These are phyloP conservation scores for Sugiyamaella xylanicola DNA, from an alignment of 1,139 yeast species.

Conservation along the genomic window DNA sequence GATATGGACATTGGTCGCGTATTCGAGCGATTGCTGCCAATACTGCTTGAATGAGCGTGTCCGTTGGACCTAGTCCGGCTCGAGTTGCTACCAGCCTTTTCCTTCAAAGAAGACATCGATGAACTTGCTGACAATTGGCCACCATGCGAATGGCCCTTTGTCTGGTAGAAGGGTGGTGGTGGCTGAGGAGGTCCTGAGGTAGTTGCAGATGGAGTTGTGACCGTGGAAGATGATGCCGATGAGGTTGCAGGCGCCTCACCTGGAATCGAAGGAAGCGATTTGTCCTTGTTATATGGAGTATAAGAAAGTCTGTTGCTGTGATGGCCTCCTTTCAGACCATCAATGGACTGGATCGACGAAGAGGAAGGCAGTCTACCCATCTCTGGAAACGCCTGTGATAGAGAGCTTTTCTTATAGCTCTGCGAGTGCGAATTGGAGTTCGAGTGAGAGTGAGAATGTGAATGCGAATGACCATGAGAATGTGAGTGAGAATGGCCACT, in stretches of 20 bases:
- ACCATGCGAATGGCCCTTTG: neutral
- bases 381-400: neutral
- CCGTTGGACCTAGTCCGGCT: neutral
- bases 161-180: conserved; percentile 15
- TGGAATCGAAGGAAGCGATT: conserved; percentile 38
- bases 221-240: conserved; percentile 6
- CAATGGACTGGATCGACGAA: conserved; percentile 11
- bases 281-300: conserved; percentile 30
- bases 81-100: neutral
- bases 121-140: conserved; percentile 5
- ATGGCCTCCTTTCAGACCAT: neutral
- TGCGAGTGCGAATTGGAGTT: neutral
- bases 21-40: neutral
- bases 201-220: too few species aligned
- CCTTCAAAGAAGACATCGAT: conserved; percentile 8
- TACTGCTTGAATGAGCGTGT: neutral
- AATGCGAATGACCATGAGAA: neutral
- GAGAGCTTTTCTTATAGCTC: neutral
- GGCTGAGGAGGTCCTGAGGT: conserved; percentile 13
- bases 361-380: conserved; percentile 2
- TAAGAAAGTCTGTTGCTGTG: conserved; percentile 18
- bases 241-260: conserved; percentile 6
- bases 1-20: conserved; percentile 3
- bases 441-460: neutral
- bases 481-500: neutral